Base-by-base conservation (phyloP, 768 basidiomycete genomes). In the Termitomyces titanicus region DNA sequence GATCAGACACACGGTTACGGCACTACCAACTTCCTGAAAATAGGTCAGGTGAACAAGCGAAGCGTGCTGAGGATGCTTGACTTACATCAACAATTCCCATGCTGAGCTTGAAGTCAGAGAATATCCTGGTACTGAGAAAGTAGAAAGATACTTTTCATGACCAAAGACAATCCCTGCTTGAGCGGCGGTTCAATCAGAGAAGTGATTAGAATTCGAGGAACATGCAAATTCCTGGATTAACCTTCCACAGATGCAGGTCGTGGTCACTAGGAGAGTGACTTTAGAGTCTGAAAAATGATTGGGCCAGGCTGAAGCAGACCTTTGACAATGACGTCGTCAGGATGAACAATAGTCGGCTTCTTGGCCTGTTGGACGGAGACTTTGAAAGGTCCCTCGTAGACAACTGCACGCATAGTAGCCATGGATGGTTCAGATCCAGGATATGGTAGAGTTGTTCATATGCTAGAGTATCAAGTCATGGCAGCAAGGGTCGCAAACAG, bases 191-290 rank as follows among this genome's bases (percentile, higher is more conserved):
- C n/a, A n/a, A 2, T 17, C n/a, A n/a, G n/a, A n/a, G n/a, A n/a
- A n/a, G n/a, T n/a, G n/a, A n/a, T 40, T 40, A n/a, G 20, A 22
- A 18, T 18, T n/a, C 47, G 11, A 35, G 18, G 35, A 25, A 33
- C n/a, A n/a, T 20, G 18, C 10, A 20, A n/a, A n/a, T n/a, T n/a
- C n/a, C n/a, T n/a, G n/a, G 13, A 34, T 29, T 2, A 17, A 76
- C 77, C 79, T 80, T 56, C 79, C 79, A 53, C 79, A 80, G 54
- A 80, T 79, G 54, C 78, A 79, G 42, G 76, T 72, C 4, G 78
- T 80, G 5, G 78, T 80, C 20, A 79, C 79, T 79, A 52, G 20
- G n/a, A 29, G 27, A 8, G 38, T 18, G 38, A 33, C 46, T 51
- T 37, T n/a, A n/a, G 17, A 31, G 18, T 27, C 2, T 34, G 6